These are phyloP conservation scores for Ceratocystis harringtonii DNA, from an alignment of 2,329 filamentous ascomycete species.

Conservation along the genomic window DNA sequence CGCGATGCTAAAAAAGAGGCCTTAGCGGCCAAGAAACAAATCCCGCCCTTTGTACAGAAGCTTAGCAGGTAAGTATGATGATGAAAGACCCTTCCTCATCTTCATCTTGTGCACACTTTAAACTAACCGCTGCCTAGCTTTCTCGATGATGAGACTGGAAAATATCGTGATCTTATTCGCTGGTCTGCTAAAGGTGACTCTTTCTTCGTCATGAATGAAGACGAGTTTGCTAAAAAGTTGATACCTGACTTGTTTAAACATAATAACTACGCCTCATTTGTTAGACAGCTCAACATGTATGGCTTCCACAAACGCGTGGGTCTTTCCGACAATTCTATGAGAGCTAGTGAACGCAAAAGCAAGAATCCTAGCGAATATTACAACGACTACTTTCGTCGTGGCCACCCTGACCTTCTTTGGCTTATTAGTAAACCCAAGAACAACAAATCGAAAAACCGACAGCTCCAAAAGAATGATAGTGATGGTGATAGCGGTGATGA, in stretches of 20 bases:
- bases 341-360: constrained; percentile 89
- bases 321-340: constrained; percentile 93
- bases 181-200: constrained; percentile 96
- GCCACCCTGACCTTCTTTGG: constrained; percentile 85
- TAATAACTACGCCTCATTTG: constrained; percentile 95
- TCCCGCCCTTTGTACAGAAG: constrained; percentile 95
- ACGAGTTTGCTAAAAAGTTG: constrained; percentile 94
- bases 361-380: constrained; percentile 98
- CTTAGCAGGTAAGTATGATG: constrained; percentile 65
- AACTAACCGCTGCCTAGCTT: constrained; percentile 46
- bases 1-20: constrained; percentile 73
- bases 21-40: constrained; percentile 81
- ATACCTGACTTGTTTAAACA: constrained; percentile 98
- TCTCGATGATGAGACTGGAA: constrained; percentile 57
- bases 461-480: constrained; percentile 46
- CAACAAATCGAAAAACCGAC: constrained; percentile 45
- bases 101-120: neutral
- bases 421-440: constrained; percentile 91
- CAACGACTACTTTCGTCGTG: constrained; percentile 89
- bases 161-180: constrained; percentile 86
- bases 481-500: constrained; percentile 57
- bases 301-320: constrained; percentile 94
- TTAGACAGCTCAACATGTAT: constrained; percentile 91
- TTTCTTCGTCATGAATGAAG: constrained; percentile 92
- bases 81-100: too few relatives aligned